Conservation (phyloP, 495 filamentous ascomycete genomes). For the Lophiostoma macrostomum region DNA sequence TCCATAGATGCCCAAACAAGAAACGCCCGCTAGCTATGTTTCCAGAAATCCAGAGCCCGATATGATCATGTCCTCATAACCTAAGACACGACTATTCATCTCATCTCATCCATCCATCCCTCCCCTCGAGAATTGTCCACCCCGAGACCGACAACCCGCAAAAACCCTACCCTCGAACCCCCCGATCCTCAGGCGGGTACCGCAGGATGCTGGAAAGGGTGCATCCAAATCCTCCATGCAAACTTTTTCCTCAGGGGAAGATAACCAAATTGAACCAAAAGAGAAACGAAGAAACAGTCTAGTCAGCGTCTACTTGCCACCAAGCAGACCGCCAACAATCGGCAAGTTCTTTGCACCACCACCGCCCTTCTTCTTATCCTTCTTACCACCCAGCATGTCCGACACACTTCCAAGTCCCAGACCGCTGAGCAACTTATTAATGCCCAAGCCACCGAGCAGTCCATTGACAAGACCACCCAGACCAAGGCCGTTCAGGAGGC, state of each 20-base stretch:
- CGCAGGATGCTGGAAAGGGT: not conserved
- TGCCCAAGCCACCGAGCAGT: slow-evolving; percentile 73
- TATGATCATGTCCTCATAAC: too few relatives aligned
- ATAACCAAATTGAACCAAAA: not conserved
- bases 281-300: not conserved
- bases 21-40: too few relatives aligned
- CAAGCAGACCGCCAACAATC: slow-evolving; percentile 43
- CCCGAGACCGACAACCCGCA: too few relatives aligned
- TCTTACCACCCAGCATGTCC: slow-evolving; percentile 52
- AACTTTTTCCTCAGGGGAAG: not conserved
- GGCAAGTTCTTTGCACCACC: slow-evolving; percentile 37
- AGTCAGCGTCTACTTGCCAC: slow-evolving; percentile 27
- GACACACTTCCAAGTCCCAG: slow-evolving; percentile 65
- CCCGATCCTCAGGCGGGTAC: slow-evolving; percentile 6
- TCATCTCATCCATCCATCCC: too few relatives aligned
- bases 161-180: not conserved
- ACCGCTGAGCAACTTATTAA: slow-evolving; percentile 71
- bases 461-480: slow-evolving; percentile 77
- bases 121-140: too few relatives aligned
- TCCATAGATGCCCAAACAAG: too few relatives aligned
- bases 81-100: too few relatives aligned
- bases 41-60: too few relatives aligned
- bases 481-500: slow-evolving; percentile 77
- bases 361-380: slow-evolving; percentile 44
- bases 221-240: not conserved